phyloP scores from a whole-genome alignment of 2,329 filamentous ascomycete species.

The Neobulgaria alba region DNA sequence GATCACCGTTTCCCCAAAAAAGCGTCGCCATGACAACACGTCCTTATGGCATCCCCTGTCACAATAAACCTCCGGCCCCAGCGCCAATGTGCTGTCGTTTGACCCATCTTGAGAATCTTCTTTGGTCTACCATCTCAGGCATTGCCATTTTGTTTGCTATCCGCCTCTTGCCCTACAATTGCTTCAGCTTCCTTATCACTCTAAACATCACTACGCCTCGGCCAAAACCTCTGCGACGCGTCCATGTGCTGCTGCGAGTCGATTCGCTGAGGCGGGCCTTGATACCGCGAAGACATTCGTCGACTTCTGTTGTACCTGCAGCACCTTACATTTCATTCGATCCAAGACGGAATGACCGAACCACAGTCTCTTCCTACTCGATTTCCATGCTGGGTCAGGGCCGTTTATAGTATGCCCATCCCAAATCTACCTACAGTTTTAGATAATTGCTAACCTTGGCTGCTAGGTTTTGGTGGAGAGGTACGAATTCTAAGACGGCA shows the following conservation, averaged over 20 bases:
- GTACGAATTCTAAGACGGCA: slow-evolving; percentile 25
- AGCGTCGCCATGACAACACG: not conserved
- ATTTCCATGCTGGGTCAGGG: slow-evolving; percentile 88
- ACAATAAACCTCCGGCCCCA: not conserved
- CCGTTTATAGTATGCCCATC: slow-evolving; percentile 54
- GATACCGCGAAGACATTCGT: not conserved
- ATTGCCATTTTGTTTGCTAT: not conserved
- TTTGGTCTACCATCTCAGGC: too few relatives aligned
- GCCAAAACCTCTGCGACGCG: not conserved
- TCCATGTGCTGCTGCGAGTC: not conserved
- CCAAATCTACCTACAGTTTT: not conserved
- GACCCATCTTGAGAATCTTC: too few relatives aligned
- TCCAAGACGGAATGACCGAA: slow-evolving; percentile 38
- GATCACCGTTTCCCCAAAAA: too few relatives aligned
- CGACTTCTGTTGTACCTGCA: not conserved
- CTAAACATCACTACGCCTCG: not conserved
- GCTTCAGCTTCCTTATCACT: not conserved
- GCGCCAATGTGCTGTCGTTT: too few relatives aligned
- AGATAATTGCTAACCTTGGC: not conserved
- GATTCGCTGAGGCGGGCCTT: not conserved
- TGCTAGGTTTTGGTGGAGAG: slow-evolving; percentile 71
- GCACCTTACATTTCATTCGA: not conserved
- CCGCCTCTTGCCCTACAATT: not conserved
- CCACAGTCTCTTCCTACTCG: slow-evolving; percentile 59
- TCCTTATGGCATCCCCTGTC: not conserved